These are phyloP conservation scores for Aureobasidium sp. DNA, from an alignment of 2,329 filamentous ascomycete genomes.

Conservation along the genomic window DNA sequence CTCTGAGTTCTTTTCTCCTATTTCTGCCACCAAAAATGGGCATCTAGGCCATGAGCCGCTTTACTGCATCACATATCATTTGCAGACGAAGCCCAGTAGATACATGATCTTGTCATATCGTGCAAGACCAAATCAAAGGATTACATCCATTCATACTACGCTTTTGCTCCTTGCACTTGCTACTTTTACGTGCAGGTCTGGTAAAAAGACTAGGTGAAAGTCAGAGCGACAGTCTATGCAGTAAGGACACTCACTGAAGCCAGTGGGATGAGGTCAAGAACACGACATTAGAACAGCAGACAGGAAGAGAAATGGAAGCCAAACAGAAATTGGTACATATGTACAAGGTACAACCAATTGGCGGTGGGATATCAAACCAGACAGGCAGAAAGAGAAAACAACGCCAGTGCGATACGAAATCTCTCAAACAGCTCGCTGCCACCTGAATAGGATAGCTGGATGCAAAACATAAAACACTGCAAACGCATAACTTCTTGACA, in stretches of 20 bases:
- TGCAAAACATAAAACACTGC: neutral
- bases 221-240: no score
- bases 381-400: neutral
- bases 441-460: neutral
- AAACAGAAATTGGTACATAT: constrained; percentile 2
- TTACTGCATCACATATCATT: neutral
- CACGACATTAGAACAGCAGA: neutral
- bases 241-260: no score
- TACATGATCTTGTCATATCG: neutral
- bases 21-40: no score
- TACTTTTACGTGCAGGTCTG: no score
- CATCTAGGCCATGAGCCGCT: no score
- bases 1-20: no score
- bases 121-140: neutral
- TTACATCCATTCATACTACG: neutral
- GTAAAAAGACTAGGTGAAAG: no score
- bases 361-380: neutral
- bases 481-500: constrained; percentile 2
- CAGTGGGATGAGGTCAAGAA: neutral
- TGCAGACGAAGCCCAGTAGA: neutral
- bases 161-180: no score
- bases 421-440: neutral
- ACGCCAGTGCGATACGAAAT: neutral
- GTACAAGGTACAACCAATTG: constrained; percentile 5
- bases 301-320: neutral